Evolutionary conservation across 2,329 filamentous ascomycete species (phyloP), one percentile per base, ranked within the genome.

Genomic region (Coccinonectria pachysandricola): DNA sequence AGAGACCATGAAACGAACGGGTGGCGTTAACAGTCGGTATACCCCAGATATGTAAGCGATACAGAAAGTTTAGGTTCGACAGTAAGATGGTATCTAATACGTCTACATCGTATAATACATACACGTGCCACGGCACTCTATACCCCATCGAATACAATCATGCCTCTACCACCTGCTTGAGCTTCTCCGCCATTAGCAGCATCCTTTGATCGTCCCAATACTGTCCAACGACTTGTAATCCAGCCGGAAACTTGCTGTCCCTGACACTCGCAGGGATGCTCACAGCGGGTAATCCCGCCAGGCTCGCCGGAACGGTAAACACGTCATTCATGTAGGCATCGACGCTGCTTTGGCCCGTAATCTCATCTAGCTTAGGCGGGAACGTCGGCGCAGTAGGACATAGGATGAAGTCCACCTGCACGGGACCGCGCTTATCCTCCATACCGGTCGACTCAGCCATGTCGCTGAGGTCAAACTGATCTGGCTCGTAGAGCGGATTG

Each of bases 311-410:
- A 2, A 98, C 88, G 0, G 91, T 96, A 45, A 96, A 88, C 2
- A 96, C 79, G 56, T 98, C 91, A 46, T 91, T 94, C 64, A 82
- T 81, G 49, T 95, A 96, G 2, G 71, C 71, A 43, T 88, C 75
- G n/a, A 93, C 58, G 7, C 68, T 62, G 23, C 57, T 64, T 51
- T 73, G 63, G 7, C 53, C 45, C 34, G 59, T 43, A 17, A 91
- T 49, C 5, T 76, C 66, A 4, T 65, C 59, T 6, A 91, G 49
- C 6, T 54, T 62, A 0, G 85, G 86, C 7, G 87, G 73, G 10
- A 74, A 62, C 0, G 78, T 82, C 2, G 87, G 86, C 6, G 87
- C 79, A 1, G 88, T 96, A 0, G 91, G 91, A 34, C 79, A 86
- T 11, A 98, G 57, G 19, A 98, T 63, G 20, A 95, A 78, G 50